phyloP scores from a whole-genome alignment of 148 eudicot species.

The Spergularia marina region DNA sequence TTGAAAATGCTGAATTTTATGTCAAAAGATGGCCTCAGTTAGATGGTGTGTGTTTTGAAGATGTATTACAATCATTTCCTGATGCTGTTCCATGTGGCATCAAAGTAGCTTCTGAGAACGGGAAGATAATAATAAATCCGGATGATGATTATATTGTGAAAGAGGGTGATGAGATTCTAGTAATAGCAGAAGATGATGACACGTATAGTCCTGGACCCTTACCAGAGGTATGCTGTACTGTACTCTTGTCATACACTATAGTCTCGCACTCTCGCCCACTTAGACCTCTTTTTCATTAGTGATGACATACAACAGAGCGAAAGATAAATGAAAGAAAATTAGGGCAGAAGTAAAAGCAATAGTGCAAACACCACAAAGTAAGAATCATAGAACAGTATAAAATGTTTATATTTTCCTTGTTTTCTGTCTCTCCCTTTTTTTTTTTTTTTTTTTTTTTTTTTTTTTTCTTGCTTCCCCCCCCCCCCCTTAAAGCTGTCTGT shows the following conservation, averaged over 20 bases:
- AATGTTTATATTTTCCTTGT: no score
- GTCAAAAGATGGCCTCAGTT: constrained; percentile 88
- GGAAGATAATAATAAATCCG: constrained; percentile 81
- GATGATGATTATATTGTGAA: constrained; percentile 63
- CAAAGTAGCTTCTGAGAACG: constrained; percentile 71
- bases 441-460: no score
- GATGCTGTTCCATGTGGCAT: constrained; percentile 96
- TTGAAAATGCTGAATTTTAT: constrained; percentile 96
- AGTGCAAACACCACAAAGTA: not conserved
- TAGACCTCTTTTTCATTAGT: no score
- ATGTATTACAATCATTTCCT: constrained; percentile 74
- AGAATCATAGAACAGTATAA: no score
- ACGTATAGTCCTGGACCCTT: constrained; percentile 71
- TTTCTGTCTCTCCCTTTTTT: no score
- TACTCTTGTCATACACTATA: not conserved
- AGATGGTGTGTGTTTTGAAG: constrained; percentile 61
- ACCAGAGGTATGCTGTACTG: constrained; percentile 50
- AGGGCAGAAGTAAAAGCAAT: not conserved
- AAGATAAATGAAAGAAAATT: not conserved
- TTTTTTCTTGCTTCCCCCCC: no score
- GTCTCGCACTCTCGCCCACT: not conserved
- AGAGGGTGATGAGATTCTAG: constrained; percentile 87
- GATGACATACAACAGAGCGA: not conserved
- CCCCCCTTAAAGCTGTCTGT: no score
- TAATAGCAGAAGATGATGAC: constrained; percentile 96